phyloP scores from a whole-genome alignment of 164 flowering plant species.

The Houttuynia cordata region DNA sequence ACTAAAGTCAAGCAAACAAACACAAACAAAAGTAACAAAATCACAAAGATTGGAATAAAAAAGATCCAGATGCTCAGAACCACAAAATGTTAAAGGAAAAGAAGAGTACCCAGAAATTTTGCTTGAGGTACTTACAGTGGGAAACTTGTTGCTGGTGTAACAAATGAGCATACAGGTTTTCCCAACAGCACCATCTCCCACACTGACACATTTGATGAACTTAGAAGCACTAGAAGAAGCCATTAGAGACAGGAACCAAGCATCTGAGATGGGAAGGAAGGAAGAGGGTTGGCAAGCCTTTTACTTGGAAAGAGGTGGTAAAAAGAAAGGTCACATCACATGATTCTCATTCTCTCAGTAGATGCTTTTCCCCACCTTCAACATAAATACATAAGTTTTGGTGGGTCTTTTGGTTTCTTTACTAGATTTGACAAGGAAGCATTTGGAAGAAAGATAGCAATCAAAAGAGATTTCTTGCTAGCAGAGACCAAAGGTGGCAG shows the following conservation, averaged over 20 bases:
- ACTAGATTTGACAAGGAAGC: background rate
- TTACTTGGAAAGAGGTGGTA: background rate
- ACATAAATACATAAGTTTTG: background rate
- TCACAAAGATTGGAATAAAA: slow-evolving; percentile 18
- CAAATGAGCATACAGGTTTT: slow-evolving; percentile 96
- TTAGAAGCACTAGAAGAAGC: slow-evolving; percentile 64
- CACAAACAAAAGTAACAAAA: slow-evolving; percentile 8
- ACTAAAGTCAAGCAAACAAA: background rate
- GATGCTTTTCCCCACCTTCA: background rate
- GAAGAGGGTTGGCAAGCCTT: slow-evolving; percentile 1
- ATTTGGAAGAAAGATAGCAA: slow-evolving; percentile 4
- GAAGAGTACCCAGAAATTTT: background rate
- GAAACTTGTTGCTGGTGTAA: slow-evolving; percentile 93
- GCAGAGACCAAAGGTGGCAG: background rate
- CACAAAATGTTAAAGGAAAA: background rate
- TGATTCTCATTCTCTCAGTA: slow-evolving; percentile 43
- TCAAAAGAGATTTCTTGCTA: background rate
- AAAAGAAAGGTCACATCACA: slow-evolving; percentile 45
- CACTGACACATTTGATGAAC: slow-evolving; percentile 96
- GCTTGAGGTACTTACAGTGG: slow-evolving; percentile 46
- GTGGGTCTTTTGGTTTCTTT: background rate
- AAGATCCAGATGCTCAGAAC: background rate
- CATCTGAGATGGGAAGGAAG: background rate
- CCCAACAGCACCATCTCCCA: slow-evolving; percentile 97
- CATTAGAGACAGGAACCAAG: slow-evolving; percentile 20